Conservation (phyloP, 2,329 filamentous ascomycete species). For the Huntiella savannae region DNA sequence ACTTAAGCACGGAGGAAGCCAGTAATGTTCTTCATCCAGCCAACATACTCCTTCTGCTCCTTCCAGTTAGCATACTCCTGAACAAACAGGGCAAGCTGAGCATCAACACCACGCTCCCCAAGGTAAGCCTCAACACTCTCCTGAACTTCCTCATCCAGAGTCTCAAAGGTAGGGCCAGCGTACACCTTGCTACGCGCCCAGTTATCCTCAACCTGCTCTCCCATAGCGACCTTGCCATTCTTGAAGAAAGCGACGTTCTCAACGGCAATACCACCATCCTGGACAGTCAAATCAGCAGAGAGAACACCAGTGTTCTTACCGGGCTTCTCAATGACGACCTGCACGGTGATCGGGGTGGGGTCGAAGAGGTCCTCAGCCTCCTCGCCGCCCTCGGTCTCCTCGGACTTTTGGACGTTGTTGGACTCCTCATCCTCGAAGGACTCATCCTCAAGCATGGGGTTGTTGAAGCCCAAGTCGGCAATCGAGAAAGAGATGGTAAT, state of each 20-base stretch:
- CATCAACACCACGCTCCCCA: slow-evolving; percentile 82
- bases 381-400: slow-evolving; percentile 35
- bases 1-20: slow-evolving; percentile 44
- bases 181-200: slow-evolving; percentile 65
- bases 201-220: slow-evolving; percentile 54
- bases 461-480: slow-evolving; percentile 54
- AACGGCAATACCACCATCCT: slow-evolving; percentile 71
- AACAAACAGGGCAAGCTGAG: slow-evolving; percentile 70
- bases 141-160: slow-evolving; percentile 91
- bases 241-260: slow-evolving; percentile 82
- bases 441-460: slow-evolving; percentile 39
- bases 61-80: slow-evolving; percentile 95
- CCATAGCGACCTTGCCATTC: slow-evolving; percentile 58
- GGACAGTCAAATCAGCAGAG: slow-evolving; percentile 67
- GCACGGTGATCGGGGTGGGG: slow-evolving; percentile 56
- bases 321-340: slow-evolving; percentile 75
- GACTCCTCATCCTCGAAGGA: slow-evolving; percentile 36
- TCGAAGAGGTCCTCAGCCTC: slow-evolving; percentile 29
- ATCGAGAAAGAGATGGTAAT: slow-evolving; percentile 74
- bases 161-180: slow-evolving; percentile 79
- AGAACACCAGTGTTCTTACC: slow-evolving; percentile 53
- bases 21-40: slow-evolving; percentile 79
- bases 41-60: slow-evolving; percentile 92
- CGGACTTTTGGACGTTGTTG: slow-evolving; percentile 26
- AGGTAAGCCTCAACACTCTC: slow-evolving; percentile 81